Base-by-base conservation (phyloP, 2,329 filamentous ascomycete genomes). In the Trichoderma brevicompactum region DNA sequence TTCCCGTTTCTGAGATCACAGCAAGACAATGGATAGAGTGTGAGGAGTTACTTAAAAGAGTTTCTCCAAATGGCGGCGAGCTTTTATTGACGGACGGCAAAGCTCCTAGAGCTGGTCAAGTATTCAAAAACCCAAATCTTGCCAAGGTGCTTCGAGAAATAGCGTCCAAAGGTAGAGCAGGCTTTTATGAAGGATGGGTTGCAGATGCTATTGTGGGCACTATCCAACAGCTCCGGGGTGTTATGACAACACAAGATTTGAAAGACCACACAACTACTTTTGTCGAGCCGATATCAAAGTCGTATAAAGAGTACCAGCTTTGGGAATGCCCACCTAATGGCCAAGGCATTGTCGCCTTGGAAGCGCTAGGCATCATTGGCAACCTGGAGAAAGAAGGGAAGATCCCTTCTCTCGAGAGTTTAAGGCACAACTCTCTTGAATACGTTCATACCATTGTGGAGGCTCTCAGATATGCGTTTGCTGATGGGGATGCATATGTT, bases 21-120 rank as follows among this genome's bases (percentile, higher is more conserved):
- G 62, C 62, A 2, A 36, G 61, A n/a, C 62, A 60, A 41, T 65
- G 62, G 62, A 50, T 59, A 40, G 62, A 60, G 12, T 58, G 62
- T 12, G 62, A 65, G 9, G 28, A 28, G 1, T 19, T 65, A 32
- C 13, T 65, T 10, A 65, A 60, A 40, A 48, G 10, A 34, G 44
- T 36, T 8, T 65, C 62, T 15, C 34, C 62, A 43, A 65, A 50
- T 12, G 52, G 52, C 17, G 53, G 34, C 12, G 62, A 65, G 5
- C 9, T 64, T 19, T 32, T 65, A 0, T 13, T 59, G 32, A 13
- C 43, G 4, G 36, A 52, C n/a, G 54, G 46, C 12, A 50, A 44
- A 19, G 62, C 62, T 52, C 62, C 62, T 6, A 49, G 62, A 38
- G 53, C 62, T 13, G 62, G 62, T 0, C 53, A 65, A 13, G 40